These are phyloP conservation scores for Chalara sp. DNA, from an alignment of 2,329 filamentous ascomycete species.

Conservation along the genomic window DNA sequence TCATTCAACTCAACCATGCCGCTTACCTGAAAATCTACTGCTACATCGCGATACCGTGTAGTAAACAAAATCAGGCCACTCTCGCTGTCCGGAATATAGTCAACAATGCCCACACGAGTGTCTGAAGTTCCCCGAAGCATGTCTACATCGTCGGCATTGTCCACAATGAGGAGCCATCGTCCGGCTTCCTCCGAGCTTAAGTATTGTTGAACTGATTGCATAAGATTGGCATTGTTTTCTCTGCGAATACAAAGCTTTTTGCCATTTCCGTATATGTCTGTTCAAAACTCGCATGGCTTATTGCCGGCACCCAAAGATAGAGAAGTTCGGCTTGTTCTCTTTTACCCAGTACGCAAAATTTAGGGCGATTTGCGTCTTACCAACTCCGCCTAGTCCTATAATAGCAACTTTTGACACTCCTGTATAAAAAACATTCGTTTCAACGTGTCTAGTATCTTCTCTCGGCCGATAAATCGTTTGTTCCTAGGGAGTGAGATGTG, in stretches of 20 bases:
- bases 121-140: constrained; percentile 14
- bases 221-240: constrained; percentile 8
- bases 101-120: neutral
- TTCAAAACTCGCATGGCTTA: constrained; percentile 11
- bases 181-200: constrained; percentile 11
- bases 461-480: neutral
- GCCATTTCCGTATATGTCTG: constrained; percentile 5
- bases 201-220: neutral
- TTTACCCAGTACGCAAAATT: constrained; percentile 4
- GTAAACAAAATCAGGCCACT: constrained; percentile 8
- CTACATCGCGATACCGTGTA: constrained; percentile 3
- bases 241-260: neutral
- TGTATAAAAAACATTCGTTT: neutral
- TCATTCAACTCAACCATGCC: constrained; percentile 2
- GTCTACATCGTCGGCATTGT: constrained; percentile 35
- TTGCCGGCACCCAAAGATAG: constrained; percentile 33
- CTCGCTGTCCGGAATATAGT: constrained; percentile 5
- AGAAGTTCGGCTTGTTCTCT: constrained; percentile 22
- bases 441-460: neutral
- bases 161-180: constrained; percentile 35
- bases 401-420: constrained; percentile 3
- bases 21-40: neutral
- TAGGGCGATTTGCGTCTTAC: constrained; percentile 11
- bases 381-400: constrained; percentile 9
- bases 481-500: neutral